Evolutionary conservation across 1,139 yeast genomes (phyloP).

Genomic region (Eremothecium gossypii): DNA sequence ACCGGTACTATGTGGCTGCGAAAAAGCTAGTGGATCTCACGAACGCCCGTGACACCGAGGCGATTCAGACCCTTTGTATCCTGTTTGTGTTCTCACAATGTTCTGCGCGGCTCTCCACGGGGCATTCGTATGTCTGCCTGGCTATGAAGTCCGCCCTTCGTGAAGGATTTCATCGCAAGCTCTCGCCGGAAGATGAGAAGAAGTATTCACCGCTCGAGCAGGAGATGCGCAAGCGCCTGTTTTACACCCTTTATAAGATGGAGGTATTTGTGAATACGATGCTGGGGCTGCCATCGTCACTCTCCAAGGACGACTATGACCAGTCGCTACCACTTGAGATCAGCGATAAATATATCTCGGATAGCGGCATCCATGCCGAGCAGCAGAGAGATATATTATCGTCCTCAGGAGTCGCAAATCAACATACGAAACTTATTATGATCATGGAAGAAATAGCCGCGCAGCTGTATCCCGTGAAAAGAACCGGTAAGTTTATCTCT

Average conservation of each 20-base stretch:
- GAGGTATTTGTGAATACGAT: conserved; percentile 85
- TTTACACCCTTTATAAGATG: conserved; percentile 86
- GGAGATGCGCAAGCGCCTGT: conserved; percentile 76
- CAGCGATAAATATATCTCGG: conserved; percentile 81
- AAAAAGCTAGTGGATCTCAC: conserved; percentile 70
- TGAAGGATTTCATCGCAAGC: conserved; percentile 78
- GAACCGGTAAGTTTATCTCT: conserved; percentile 27
- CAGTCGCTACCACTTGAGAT: conserved; percentile 79
- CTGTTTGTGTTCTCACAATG: conserved; percentile 75
- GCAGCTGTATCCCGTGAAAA: conserved; percentile 47
- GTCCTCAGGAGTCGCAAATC: conserved; percentile 75
- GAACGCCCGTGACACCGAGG: conserved; percentile 53
- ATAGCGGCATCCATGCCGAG: conserved; percentile 34
- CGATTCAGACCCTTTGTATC: conserved; percentile 64
- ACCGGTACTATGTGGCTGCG: conserved; percentile 80
- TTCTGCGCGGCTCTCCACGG: conserved; percentile 80
- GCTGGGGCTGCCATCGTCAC: conserved; percentile 74
- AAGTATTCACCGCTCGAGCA: conserved; percentile 69
- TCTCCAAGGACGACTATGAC: conserved; percentile 71
- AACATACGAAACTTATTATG: conserved; percentile 66
- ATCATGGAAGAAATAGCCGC: conserved; percentile 49
- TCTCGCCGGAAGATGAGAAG: conserved; percentile 38
- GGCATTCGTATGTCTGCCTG: conserved; percentile 88
- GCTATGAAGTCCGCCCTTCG: conserved; percentile 80
- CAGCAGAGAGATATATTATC: conserved; percentile 43